phyloP scores from a whole-genome alignment of 2,329 filamentous ascomycete genomes.

The Coccinonectria pachysandricola region DNA sequence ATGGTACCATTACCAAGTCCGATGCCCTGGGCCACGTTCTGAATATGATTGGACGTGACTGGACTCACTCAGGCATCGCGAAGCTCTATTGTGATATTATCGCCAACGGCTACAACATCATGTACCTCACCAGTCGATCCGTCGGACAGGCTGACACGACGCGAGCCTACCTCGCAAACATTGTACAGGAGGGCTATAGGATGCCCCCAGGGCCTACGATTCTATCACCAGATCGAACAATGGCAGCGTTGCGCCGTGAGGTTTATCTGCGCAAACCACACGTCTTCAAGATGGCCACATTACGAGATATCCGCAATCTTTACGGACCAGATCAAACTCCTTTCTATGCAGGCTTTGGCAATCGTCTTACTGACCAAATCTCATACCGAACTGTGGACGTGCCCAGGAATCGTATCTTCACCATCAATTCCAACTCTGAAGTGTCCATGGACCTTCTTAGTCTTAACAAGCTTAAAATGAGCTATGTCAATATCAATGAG shows the following conservation, averaged over 20 bases:
- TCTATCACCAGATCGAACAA: slow-evolving; percentile 86
- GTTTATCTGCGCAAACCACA: slow-evolving; percentile 94
- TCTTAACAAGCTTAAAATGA: slow-evolving; percentile 91
- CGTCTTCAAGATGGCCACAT: slow-evolving; percentile 98
- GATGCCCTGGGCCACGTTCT: slow-evolving; percentile 89
- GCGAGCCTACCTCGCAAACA: slow-evolving; percentile 77
- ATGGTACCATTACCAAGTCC: slow-evolving; percentile 97
- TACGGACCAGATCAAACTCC: slow-evolving; percentile 70
- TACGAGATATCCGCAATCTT: slow-evolving; percentile 84
- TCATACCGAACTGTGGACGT: slow-evolving; percentile 96
- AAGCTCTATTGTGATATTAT: slow-evolving; percentile 96
- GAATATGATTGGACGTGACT: slow-evolving; percentile 94
- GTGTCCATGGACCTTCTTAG: slow-evolving; percentile 83
- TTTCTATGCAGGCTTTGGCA: slow-evolving; percentile 96
- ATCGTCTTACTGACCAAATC: slow-evolving; percentile 89
- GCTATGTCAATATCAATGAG: slow-evolving; percentile 93
- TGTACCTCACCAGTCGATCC: slow-evolving; percentile 90
- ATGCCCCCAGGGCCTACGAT: slow-evolving; percentile 89
- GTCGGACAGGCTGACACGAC: slow-evolving; percentile 91
- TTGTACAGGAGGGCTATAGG: slow-evolving; percentile 76
- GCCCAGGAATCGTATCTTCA: slow-evolving; percentile 88
- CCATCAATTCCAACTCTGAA: slow-evolving; percentile 96
- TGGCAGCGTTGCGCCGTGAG: slow-evolving; percentile 83
- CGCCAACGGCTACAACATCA: slow-evolving; percentile 95
- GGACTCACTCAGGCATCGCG: slow-evolving; percentile 93